Conservation (phyloP, 2,329 filamentous ascomycete genomes). For the Penicillium sp. region DNA sequence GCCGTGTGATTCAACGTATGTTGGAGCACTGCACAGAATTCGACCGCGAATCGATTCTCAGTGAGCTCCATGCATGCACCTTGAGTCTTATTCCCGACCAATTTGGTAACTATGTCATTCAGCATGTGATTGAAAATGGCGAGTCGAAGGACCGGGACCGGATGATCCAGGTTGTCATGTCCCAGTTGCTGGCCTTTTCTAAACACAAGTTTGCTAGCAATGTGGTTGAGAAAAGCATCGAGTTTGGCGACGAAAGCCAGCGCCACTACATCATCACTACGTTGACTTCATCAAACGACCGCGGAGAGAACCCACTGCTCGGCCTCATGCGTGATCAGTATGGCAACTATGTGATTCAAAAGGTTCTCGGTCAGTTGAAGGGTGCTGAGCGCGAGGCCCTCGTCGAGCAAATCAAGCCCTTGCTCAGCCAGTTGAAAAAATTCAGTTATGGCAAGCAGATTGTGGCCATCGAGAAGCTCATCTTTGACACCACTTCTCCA, state of each 20-base stretch:
- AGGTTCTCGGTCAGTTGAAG: conserved; percentile 62
- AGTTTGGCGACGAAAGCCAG: conserved; percentile 63
- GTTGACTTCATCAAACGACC: conserved; percentile 54
- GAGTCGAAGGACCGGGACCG: conserved; percentile 63
- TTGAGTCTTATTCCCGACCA: conserved; percentile 72
- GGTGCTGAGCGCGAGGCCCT: conserved; percentile 56
- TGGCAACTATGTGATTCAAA: conserved; percentile 95
- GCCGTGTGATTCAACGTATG: conserved; percentile 87
- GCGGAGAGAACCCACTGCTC: conserved; percentile 65
- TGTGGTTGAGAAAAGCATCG: conserved; percentile 89
- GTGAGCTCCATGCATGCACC: conserved; percentile 70
- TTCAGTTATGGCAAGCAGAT: conserved; percentile 62
- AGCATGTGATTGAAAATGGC: conserved; percentile 81
- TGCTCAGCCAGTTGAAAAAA: conserved; percentile 58
- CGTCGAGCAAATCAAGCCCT: conserved; percentile 57
- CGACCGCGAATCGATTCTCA: conserved; percentile 66
- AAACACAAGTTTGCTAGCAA: conserved; percentile 98
- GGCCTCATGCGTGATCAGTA: conserved; percentile 82
- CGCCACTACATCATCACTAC: conserved; percentile 61
- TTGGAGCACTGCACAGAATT: conserved; percentile 72
- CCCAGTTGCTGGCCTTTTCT: conserved; percentile 66
- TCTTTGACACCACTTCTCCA: conserved; percentile 33
- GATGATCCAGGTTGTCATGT: conserved; percentile 68
- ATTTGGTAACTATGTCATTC: conserved; percentile 93
- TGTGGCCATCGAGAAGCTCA: conserved; percentile 55